phyloP scores from a whole-genome alignment of 352 stramenopile genomes.

The Albugo laibachii region DNA sequence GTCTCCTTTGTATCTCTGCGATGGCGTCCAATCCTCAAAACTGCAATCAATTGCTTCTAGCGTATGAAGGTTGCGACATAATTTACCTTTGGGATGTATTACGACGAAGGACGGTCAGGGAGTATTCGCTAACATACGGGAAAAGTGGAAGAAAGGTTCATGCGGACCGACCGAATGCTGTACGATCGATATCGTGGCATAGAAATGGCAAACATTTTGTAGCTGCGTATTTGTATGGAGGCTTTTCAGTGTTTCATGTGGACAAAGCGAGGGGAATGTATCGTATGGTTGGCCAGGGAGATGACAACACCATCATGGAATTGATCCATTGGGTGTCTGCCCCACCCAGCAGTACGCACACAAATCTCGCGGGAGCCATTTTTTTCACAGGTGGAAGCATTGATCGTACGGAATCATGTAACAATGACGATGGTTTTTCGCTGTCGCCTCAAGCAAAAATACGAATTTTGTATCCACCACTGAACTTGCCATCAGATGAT shows the following conservation, averaged over 20 bases:
- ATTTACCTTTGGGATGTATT: constrained; percentile 48
- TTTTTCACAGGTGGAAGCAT: constrained; percentile 18
- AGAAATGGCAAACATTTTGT: constrained; percentile 58
- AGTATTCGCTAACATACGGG: constrained; percentile 2
- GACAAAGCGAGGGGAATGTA: constrained; percentile 37
- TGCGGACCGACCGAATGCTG: neutral
- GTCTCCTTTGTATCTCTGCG: constrained; percentile 11
- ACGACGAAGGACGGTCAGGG: constrained; percentile 32
- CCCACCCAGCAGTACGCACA: constrained; percentile 28
- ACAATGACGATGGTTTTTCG: neutral
- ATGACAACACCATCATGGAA: constrained; percentile 12
- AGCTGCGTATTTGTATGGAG: constrained; percentile 34
- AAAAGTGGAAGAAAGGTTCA: no score
- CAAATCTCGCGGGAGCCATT: constrained; percentile 26
- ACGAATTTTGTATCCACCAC: no score
- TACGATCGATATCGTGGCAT: constrained; percentile 51
- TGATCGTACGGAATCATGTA: neutral
- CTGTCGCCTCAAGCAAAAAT: neutral
- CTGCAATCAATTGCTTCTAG: constrained; percentile 34
- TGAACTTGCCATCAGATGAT: constrained; percentile 13
- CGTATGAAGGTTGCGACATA: constrained; percentile 24
- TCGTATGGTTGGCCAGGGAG: constrained; percentile 1
- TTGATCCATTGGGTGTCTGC: constrained; percentile 44
- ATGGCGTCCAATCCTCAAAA: constrained; percentile 39
- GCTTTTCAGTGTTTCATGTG: constrained; percentile 28